Base-by-base conservation (phyloP, 306 rosid genomes). In the Castanopsis chinensis region DNA sequence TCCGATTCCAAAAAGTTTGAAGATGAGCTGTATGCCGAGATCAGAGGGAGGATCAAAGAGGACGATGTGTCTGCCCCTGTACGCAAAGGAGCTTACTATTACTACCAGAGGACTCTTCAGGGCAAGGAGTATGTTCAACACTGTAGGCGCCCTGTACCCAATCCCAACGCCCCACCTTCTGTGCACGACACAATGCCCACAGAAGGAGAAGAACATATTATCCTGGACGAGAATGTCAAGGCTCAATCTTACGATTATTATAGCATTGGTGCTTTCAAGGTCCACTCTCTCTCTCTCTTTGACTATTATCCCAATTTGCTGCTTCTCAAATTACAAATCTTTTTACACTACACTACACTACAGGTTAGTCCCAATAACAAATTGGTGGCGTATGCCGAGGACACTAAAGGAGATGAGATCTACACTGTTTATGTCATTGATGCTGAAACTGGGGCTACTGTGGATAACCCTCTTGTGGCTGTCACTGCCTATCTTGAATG, bases 371-470 rank as follows among this genome's bases (percentile, higher is more conserved):
- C 98, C 67, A 88, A 86, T 79, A 84, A 83, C 85, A 87, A 90
- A 74, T 79, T 94, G 71, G 93, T 91, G 84, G 99, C 97, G 32
- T 92, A 89, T 90, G 92, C 97, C 17, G 95, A 92, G 76, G 99
- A 94, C 56, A 94, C 99, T 32, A 94, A 89, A 80, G 99, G 99
- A 60, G 82, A 94, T 89, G 97, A 94, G 86, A 94, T 88, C 76
- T 94, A 94, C 78, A 94, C 91, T 12, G 84, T 90, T 55, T 78
- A 86, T 77, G 89, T 94, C 79, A 92, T 94, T 68, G 97, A 92
- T 79, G 85, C 87, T 64, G 90, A 92, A 67, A 92, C 90, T 76
- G 91, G 85, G 60, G 84, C 88, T 85, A 78, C 85, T 21, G 82
- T 91, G 19, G 93, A 94, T 28, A 79, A 87, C 70, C 92, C 95